These are phyloP conservation scores for Cronartium ribicola DNA, from an alignment of 1,284 basidiomycete genomes.

Conservation along the genomic window DNA sequence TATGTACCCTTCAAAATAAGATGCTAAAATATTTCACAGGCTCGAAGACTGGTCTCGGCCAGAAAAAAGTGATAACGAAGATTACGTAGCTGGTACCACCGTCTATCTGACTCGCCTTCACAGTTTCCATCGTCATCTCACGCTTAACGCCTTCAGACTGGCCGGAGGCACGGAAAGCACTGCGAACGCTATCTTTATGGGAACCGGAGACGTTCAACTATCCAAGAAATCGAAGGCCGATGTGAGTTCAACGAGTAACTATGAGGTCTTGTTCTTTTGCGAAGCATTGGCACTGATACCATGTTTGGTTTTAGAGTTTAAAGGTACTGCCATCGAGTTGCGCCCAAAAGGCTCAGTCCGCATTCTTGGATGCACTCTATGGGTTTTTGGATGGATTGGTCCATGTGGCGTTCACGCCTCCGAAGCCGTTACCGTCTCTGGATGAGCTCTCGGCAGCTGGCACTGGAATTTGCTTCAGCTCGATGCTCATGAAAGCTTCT, in stretches of 20 bases:
- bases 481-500: not conserved
- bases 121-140: slow-evolving; percentile 75
- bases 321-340: slow-evolving; percentile 49
- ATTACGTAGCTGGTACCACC: slow-evolving; percentile 51
- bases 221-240: not conserved
- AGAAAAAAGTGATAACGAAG: slow-evolving; percentile 30
- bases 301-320: not conserved
- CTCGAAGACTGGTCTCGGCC: slow-evolving; percentile 75
- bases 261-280: slow-evolving; percentile 3
- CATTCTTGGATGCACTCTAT: slow-evolving; percentile 82
- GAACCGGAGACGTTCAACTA: not conserved
- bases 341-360: slow-evolving; percentile 68
- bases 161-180: slow-evolving; percentile 68
- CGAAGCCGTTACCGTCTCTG: slow-evolving; percentile 5
- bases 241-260: not conserved
- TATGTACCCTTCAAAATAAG: slow-evolving; percentile 54
- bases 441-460: slow-evolving; percentile 3
- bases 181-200: not conserved
- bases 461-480: slow-evolving; percentile 11
- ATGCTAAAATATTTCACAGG: slow-evolving; percentile 75
- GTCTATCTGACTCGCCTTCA: slow-evolving; percentile 68
- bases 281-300: not conserved
- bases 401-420: slow-evolving; percentile 65
- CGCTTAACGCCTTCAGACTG: slow-evolving; percentile 73
- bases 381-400: slow-evolving; percentile 85